These are phyloP conservation scores for Mycena metata DNA, from an alignment of 768 basidiomycete species.

Conservation along the genomic window DNA sequence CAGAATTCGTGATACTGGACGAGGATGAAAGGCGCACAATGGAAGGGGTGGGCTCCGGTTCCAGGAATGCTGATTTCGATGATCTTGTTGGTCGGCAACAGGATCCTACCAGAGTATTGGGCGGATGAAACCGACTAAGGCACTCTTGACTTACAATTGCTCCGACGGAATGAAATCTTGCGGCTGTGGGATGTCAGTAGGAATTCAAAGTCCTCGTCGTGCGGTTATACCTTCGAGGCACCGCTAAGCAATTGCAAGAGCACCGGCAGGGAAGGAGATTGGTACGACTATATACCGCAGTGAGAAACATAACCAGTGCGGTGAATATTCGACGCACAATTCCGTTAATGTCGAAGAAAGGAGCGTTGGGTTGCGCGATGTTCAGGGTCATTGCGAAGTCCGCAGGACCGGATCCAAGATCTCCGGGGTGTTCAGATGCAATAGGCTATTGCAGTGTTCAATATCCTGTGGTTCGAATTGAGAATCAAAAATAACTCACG, in stretches of 20 bases:
- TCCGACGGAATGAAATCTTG: conserved; percentile 8
- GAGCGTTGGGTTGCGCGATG: conserved; percentile 36
- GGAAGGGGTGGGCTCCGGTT: conserved; percentile 26
- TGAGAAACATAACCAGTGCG: too few relatives aligned
- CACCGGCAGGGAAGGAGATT: conserved; percentile 21
- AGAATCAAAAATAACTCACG: conserved; percentile 35
- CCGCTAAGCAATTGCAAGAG: conserved; percentile 23
- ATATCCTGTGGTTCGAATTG: neutral
- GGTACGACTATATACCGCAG: conserved; percentile 11
- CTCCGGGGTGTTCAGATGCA: conserved; percentile 30
- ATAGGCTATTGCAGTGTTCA: conserved; percentile 22
- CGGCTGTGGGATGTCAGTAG: neutral
- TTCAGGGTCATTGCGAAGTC: conserved; percentile 31
- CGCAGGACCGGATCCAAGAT: conserved; percentile 32
- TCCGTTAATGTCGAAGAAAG: conserved; percentile 39
- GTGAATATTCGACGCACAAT: conserved; percentile 24
- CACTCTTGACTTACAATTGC: neutral
- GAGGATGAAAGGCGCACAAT: conserved; percentile 18
- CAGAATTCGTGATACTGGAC: conserved; percentile 38
- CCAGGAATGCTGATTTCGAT: conserved; percentile 28
- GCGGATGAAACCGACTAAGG: too few relatives aligned
- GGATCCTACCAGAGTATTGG: neutral
- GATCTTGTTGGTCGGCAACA: conserved; percentile 23
- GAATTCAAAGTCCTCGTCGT: neutral
- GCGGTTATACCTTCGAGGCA: neutral